These are phyloP conservation scores for Exophiala sp. DNA, from an alignment of 2,329 filamentous ascomycete species.

Conservation along the genomic window DNA sequence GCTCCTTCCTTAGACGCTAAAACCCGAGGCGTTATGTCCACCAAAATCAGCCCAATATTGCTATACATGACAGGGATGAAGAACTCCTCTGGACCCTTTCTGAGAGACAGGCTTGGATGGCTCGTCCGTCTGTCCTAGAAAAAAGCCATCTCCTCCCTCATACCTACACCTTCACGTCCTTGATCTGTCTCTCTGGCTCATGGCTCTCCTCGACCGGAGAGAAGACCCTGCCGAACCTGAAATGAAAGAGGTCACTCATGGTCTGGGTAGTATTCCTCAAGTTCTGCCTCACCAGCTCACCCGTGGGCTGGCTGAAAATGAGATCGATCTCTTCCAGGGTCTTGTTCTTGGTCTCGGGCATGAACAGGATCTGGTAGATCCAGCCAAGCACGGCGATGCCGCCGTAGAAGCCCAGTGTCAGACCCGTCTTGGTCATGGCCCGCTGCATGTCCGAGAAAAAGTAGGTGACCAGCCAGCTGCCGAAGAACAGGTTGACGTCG, in stretches of 20 bases:
- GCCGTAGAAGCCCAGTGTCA: constrained; percentile 66
- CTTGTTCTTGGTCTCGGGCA: constrained; percentile 68
- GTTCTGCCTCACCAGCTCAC: constrained; percentile 58
- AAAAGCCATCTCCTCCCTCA: no score
- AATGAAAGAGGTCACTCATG: constrained; percentile 41
- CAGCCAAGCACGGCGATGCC: constrained; percentile 65
- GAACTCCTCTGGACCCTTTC: no score
- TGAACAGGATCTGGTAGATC: constrained; percentile 62
- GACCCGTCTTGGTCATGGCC: constrained; percentile 60
- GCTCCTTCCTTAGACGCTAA: no score
- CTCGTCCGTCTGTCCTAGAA: no score
- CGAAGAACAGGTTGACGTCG: constrained; percentile 62
- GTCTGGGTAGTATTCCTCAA: constrained; percentile 41
- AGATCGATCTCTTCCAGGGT: constrained; percentile 69
- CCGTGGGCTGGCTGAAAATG: constrained; percentile 56
- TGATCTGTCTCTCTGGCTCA: constrained; percentile 1
- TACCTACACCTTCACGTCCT: not conserved
- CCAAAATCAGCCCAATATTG: no score
- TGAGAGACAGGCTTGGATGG: no score
- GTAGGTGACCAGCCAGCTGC: constrained; percentile 68
- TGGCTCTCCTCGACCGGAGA: constrained; percentile 27
- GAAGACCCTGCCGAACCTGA: constrained; percentile 45
- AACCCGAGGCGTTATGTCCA: no score
- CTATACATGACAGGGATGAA: no score
- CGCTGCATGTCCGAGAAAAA: constrained; percentile 66